phyloP scores from a whole-genome alignment of 1,284 basidiomycete species.

The Tetrapyrgos nigripes region DNA sequence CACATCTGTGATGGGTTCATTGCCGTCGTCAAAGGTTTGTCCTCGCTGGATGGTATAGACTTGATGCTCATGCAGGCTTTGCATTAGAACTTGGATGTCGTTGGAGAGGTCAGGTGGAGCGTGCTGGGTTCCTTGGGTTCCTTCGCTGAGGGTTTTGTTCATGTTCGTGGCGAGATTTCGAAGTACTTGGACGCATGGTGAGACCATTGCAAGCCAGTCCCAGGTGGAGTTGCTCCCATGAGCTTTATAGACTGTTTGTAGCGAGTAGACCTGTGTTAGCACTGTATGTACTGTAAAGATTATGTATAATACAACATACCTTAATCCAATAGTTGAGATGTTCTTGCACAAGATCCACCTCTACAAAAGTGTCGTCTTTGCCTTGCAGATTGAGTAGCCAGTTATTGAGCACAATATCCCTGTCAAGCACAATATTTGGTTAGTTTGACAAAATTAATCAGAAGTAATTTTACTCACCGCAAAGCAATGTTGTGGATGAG shows the following conservation, averaged over 20 bases:
- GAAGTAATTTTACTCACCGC: slow-evolving; percentile 28
- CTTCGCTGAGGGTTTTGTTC: slow-evolving; percentile 33
- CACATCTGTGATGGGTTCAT: slow-evolving; percentile 27
- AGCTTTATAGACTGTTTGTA: slow-evolving; percentile 33
- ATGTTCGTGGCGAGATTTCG: slow-evolving; percentile 36
- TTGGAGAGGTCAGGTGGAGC: slow-evolving; percentile 29
- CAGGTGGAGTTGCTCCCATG: slow-evolving; percentile 43
- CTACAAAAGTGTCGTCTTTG: slow-evolving; percentile 32
- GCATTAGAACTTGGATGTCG: slow-evolving; percentile 34
- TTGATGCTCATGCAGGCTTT: slow-evolving; percentile 29
- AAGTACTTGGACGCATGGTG: slow-evolving; percentile 41
- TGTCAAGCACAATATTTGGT: slow-evolving; percentile 12
- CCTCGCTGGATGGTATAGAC: slow-evolving; percentile 27
- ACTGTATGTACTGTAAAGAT: too few relatives aligned
- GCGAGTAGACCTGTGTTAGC: too few relatives aligned
- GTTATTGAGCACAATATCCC: slow-evolving; percentile 41
- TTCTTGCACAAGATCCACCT: slow-evolving; percentile 48
- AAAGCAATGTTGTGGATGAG: slow-evolving; percentile 44
- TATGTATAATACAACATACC: slow-evolving; percentile 12
- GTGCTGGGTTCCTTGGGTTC: slow-evolving; percentile 38
- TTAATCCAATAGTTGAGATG: slow-evolving; percentile 48
- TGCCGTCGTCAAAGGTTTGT: slow-evolving; percentile 23
- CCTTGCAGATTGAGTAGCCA: slow-evolving; percentile 47
- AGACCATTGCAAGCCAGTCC: slow-evolving; percentile 45
- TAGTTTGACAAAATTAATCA: neutral